Evolutionary conservation across 2,329 filamentous ascomycete species (phyloP).

Genomic region (Diaporthe caulivora): DNA sequence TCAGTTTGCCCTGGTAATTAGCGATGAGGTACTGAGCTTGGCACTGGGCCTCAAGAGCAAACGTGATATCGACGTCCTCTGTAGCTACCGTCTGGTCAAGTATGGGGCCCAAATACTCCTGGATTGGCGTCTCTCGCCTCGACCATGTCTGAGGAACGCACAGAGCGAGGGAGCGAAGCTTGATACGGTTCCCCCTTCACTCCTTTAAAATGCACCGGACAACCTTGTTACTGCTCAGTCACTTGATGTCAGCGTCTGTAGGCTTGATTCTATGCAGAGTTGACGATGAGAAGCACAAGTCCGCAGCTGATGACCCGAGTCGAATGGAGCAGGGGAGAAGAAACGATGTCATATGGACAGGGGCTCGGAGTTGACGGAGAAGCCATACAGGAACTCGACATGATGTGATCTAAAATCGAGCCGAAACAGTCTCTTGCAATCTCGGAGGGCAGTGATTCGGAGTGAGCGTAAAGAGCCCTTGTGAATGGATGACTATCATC

Average conservation of each 20-base stretch:
- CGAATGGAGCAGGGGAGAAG: too few species aligned
- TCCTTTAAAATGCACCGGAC: neutral
- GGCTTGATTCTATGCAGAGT: too few species aligned
- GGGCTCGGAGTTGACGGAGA: accelerated
- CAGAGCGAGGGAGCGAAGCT: neutral
- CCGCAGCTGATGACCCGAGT: neutral
- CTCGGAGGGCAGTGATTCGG: neutral
- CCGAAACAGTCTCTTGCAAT: neutral
- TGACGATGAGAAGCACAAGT: too few species aligned
- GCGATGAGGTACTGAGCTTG: conserved; percentile 11
- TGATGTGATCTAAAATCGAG: neutral
- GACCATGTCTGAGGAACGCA: conserved; percentile 29
- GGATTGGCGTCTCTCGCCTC: conserved; percentile 16
- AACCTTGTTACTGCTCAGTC: neutral
- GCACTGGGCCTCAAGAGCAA: conserved; percentile 19
- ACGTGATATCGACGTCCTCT: neutral
- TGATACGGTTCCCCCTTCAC: neutral
- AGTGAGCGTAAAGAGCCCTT: conserved; percentile 6
- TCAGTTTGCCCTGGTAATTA: neutral
- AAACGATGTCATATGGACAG: too few species aligned
- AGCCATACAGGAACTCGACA: conserved; percentile 9
- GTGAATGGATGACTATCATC: conserved; percentile 11
- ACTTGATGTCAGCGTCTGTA: neutral
- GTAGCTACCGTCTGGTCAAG: neutral
- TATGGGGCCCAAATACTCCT: conserved; percentile 19